Evolutionary conservation across 352 stramenopile species (phyloP), one percentile per base, ranked within the genome.

Genomic region (Globisporangium ultimum): DNA sequence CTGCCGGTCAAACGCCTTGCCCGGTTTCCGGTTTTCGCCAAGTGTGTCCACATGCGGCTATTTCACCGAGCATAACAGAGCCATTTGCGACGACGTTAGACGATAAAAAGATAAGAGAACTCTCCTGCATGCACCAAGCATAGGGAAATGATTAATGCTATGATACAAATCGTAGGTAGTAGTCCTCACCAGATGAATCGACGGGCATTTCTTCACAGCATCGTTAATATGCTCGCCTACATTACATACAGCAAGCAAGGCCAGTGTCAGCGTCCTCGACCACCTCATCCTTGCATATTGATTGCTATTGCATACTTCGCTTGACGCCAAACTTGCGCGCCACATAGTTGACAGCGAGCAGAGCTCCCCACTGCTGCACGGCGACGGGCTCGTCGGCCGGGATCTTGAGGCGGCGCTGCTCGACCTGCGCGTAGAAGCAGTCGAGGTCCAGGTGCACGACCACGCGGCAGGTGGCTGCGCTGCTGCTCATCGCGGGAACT

Each of bases 401-500:
- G 51, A 95, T 88, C 0, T 72, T 50, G n/a, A 93, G 82, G 6
- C 87, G 73, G 12, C 74, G 75, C 54, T 89, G 74, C 64, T 95
- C 87, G 36, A 95, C 87, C 66, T 93, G 84, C 57, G 84, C 82
- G 58, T 95, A 95, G 71, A 93, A 95, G 72, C 84, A 95, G 70
- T 95, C 87, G 52, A 93, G 80, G 54, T 95, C 87, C 54, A 95
- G 59, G 60, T 95, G 86, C 60, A 93, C 67, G 63, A 95, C 77
- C 55, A 95, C 86, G 21, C 86, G 81, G 41, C 57, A 42, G 21
- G 34, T 21, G 24, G 42, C 38, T n/a, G 11, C 32, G 18, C 11
- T 32, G 24, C 51, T 20, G 51, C 51, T 58, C 52, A 58, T 58
- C 18, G 12, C 40, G 3, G 7, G 28, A 45, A 18, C 3, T 45